Evolutionary conservation across 352 stramenopile genomes (phyloP), one percentile per base, ranked within the genome.

Genomic region (Pythium coloratum): DNA sequence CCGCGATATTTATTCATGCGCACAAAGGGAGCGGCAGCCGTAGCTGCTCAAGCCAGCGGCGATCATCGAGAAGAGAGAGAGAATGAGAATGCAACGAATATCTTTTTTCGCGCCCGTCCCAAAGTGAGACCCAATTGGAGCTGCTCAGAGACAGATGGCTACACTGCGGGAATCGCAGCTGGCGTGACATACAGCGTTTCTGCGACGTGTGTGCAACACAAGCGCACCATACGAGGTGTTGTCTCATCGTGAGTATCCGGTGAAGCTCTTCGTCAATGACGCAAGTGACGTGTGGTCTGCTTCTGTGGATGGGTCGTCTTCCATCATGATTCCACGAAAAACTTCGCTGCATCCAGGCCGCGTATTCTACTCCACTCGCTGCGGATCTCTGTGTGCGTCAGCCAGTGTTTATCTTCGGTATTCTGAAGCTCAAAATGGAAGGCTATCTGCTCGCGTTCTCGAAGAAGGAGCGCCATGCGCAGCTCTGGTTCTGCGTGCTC

Each of bases 361-460:
- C 38, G 10, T 14, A 16, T 18, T 44, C 38, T 14, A 44, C 12
- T 40, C 44, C 16, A 24, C 16, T 51, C 44, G 42, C 42, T 49
- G 42, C 12, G 42, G 42, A 49, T 49, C 42, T 18, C 6, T 8
- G 18, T 49, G 12, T 49, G 4, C 44, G 44, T 51, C 16, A 3
- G 44, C 10, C 44, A 24, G 44, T 51, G 44, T 51, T 44, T 44
- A 44, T 44, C 38, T 44, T 44, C 10, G 38, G 38, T 18, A 10
- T 44, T 18, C 38, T 44, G 38, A 44, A 24, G 46, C 54, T 46
- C 54, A 16, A 38, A 38, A 94, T 94, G 85, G 85, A 94, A 53
- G 85, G 85, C 50, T 94, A 84, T 58, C 66, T 94, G 67, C 82
- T 94, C 9, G 71, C 78, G 56, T 84, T 91, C 18, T 32, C 46